Conservation (phyloP, 1,284 basidiomycete genomes). For the Cryptococcus sp. region DNA sequence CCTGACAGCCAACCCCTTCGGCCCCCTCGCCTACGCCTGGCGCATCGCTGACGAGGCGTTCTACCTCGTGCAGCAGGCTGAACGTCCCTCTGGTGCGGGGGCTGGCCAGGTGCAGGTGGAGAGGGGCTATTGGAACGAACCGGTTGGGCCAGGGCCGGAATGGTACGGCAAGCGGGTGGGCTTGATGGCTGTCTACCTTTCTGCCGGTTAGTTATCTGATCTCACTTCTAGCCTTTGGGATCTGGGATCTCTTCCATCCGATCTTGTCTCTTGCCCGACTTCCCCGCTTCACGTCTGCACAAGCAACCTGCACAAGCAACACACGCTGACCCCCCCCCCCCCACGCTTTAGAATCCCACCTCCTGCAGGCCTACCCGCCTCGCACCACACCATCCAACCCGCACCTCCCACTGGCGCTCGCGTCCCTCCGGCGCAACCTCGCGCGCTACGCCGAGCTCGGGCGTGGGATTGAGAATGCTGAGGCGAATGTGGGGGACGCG, state of each 20-base stretch:
- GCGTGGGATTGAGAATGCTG: conserved; percentile 14
- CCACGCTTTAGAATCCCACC: conserved; percentile 34
- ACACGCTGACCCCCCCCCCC: not conserved
- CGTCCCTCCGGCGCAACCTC: conserved; percentile 27
- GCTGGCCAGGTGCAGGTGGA: conserved; percentile 5
- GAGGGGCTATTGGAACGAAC: conserved; percentile 38
- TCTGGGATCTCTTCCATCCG: not conserved
- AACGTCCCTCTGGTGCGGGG: not conserved
- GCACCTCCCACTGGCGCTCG: conserved; percentile 27
- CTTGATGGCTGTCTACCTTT: conserved; percentile 35
- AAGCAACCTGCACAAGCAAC: too few species aligned
- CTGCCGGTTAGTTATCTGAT: conserved; percentile 29
- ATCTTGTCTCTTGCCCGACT: not conserved
- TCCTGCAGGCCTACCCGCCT: conserved; percentile 35
- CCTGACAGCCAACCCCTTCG: conserved; percentile 28
- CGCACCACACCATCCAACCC: conserved; percentile 17
- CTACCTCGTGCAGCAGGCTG: conserved; percentile 7
- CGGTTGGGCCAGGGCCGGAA: conserved; percentile 40
- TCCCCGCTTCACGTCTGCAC: too few species aligned
- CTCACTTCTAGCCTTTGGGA: not conserved
- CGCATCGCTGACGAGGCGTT: conserved; percentile 38
- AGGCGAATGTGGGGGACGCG: conserved; percentile 26
- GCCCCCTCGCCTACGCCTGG: conserved; percentile 40
- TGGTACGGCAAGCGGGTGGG: conserved; percentile 39
- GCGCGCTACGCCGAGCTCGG: conserved; percentile 19